Percentiles rank a stretch among this genome's conserved stretches.
Evolutionary conservation across 2,329 filamentous ascomycete species (phyloP).

Genomic region (Pestalotiopsis fici): DNA sequence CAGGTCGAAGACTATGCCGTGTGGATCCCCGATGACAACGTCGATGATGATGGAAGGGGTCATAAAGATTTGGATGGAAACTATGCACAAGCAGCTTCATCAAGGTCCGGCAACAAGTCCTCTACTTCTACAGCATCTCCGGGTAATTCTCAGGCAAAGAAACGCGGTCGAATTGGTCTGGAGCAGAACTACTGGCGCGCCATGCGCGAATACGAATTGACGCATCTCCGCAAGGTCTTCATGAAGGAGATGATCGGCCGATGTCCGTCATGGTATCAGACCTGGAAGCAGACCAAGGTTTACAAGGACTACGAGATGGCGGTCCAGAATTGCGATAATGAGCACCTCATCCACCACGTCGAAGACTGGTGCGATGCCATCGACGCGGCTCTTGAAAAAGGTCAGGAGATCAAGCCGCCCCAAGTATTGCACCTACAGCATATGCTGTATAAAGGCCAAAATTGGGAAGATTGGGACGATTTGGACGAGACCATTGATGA

Average conservation of each 20-base stretch:
- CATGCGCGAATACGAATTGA: conserved; percentile 22
- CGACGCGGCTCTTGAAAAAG: conserved; percentile 16
- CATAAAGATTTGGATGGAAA: background rate
- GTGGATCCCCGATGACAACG: background rate
- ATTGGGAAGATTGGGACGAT: background rate
- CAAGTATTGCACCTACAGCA: background rate
- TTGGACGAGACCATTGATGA: background rate
- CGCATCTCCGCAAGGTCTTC: conserved; percentile 23
- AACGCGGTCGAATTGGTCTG: background rate
- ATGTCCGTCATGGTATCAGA: conserved; percentile 22
- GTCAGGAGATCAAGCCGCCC: background rate
- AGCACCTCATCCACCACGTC: conserved; percentile 18
- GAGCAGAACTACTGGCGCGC: conserved; percentile 17
- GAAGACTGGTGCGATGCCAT: conserved; percentile 24
- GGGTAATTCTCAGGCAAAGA: background rate
- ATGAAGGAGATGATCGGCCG: conserved; percentile 20
- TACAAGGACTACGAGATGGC: conserved; percentile 30
- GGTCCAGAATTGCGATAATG: conserved; percentile 28
- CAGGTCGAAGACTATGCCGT: background rate
- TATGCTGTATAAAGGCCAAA: background rate
- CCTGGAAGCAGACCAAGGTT: conserved; percentile 7
- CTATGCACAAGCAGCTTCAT: no score
- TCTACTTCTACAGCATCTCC: background rate
- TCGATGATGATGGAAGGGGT: background rate
- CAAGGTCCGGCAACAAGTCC: background rate